phyloP scores from a whole-genome alignment of 495 filamentous ascomycete species.

The Aspergillus sparsus region DNA sequence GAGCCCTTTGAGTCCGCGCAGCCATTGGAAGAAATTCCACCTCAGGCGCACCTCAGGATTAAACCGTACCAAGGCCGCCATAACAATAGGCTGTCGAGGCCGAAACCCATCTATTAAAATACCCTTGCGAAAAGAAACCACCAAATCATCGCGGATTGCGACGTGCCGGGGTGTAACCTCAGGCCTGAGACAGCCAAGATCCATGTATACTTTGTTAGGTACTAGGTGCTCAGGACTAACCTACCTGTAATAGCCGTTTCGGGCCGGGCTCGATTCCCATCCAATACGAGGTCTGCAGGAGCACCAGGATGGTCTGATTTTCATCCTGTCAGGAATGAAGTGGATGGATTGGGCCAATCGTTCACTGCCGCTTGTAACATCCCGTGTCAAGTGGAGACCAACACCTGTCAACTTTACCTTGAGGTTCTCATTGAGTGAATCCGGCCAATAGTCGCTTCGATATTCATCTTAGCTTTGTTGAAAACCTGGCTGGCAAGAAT shows the following conservation, averaged over 20 bases:
- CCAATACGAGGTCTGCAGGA: background rate
- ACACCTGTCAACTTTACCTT: background rate
- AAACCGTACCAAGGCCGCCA: background rate
- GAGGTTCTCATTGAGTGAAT: background rate
- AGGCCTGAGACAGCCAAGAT: too few species aligned
- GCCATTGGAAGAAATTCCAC: background rate
- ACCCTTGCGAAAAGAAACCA: background rate
- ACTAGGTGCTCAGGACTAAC: too few species aligned
- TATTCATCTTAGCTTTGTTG: background rate
- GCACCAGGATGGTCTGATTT: conserved; percentile 3
- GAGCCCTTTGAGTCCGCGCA: background rate
- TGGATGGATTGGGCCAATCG: background rate
- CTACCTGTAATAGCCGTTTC: too few species aligned
- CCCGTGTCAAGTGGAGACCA: conserved; percentile 1
- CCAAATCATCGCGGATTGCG: too few species aligned
- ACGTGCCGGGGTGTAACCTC: too few species aligned
- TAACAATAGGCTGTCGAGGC: background rate
- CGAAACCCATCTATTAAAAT: background rate
- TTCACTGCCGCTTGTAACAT: background rate
- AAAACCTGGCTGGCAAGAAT: background rate
- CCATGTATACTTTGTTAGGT: too few species aligned
- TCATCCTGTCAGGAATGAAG: background rate
- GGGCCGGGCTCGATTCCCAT: background rate
- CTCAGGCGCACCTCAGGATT: background rate
- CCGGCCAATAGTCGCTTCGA: background rate